These are phyloP conservation scores for Trametes cinnabarina DNA, from an alignment of 768 basidiomycete species.

Conservation along the genomic window DNA sequence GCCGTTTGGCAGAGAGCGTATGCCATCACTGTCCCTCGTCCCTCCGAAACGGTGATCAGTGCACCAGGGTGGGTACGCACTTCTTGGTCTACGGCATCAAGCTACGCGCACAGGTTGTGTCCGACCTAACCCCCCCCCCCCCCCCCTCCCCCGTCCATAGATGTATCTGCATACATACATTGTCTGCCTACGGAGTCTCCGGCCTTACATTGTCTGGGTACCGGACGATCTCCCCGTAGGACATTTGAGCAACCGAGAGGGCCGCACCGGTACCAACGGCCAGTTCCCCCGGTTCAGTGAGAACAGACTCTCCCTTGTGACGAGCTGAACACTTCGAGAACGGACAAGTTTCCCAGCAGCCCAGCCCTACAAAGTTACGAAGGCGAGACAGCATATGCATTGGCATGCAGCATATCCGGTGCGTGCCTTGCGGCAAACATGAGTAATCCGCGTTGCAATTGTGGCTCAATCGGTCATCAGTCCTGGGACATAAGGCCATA, in stretches of 20 bases:
- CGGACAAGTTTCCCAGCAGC: slow-evolving; percentile 12
- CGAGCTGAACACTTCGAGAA: slow-evolving; percentile 10
- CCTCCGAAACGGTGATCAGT: not conserved
- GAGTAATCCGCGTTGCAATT: slow-evolving; percentile 20
- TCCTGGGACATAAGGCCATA: slow-evolving; percentile 2
- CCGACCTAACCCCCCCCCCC: too few species aligned
- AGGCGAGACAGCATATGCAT: not conserved
- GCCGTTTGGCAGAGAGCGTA: not conserved
- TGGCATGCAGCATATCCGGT: not conserved
- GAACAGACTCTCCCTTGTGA: slow-evolving; percentile 12
- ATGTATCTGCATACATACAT: too few species aligned
- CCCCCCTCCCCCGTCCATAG: too few species aligned
- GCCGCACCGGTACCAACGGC: slow-evolving; percentile 1
- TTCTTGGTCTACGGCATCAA: not conserved
- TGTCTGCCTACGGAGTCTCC: not conserved
- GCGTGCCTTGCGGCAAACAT: slow-evolving; percentile 27
- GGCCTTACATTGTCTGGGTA: slow-evolving; percentile 11
- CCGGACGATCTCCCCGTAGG: slow-evolving; percentile 5
- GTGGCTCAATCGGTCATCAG: not conserved
- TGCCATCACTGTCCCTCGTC: not conserved
- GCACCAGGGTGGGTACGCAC: not conserved
- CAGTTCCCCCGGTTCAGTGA: slow-evolving; percentile 3
- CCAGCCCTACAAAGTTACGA: slow-evolving; percentile 1
- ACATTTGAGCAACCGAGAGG: not conserved
- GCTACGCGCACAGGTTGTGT: too few species aligned